These are phyloP conservation scores for Cryptococcus sp. DNA, from an alignment of 1,284 basidiomycete genomes.

Conservation along the genomic window DNA sequence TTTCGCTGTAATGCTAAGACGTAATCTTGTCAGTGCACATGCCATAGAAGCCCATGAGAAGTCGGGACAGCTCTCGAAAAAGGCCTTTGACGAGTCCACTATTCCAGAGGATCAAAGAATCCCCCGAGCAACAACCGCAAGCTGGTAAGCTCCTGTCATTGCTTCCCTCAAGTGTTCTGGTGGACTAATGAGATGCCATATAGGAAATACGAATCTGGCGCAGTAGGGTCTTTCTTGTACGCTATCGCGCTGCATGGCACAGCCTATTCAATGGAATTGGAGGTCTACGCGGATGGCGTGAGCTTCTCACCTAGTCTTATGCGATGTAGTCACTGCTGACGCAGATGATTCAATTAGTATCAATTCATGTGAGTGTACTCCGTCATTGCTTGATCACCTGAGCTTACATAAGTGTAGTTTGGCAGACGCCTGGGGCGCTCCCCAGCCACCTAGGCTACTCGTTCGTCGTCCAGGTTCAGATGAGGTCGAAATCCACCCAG, in stretches of 20 bases:
- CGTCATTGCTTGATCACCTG: neutral
- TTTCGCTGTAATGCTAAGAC: neutral
- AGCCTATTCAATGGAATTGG: constrained; percentile 49
- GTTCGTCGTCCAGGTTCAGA: constrained; percentile 49
- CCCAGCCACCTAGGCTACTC: constrained; percentile 27
- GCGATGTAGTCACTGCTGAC: no score
- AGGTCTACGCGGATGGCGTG: constrained; percentile 47
- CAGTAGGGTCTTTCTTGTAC: constrained; percentile 48
- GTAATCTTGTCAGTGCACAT: constrained; percentile 28
- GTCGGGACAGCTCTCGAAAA: constrained; percentile 54
- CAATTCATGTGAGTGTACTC: constrained; percentile 33
- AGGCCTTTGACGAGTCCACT: constrained; percentile 55
- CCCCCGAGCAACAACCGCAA: constrained; percentile 53
- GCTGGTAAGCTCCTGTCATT: constrained; percentile 41
- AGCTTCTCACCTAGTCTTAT: constrained; percentile 13
- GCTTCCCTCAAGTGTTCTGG: constrained; percentile 22
- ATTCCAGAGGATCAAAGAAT: constrained; percentile 48
- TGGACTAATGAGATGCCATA: constrained; percentile 1
- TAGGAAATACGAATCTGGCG: constrained; percentile 48
- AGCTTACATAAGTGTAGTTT: constrained; percentile 28
- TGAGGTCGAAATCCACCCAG: constrained; percentile 29
- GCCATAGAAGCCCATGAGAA: constrained; percentile 50
- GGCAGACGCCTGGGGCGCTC: constrained; percentile 34
- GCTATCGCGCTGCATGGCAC: constrained; percentile 40
- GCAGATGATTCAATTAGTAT: constrained; percentile 26